Evolutionary conservation across 2,329 filamentous ascomycete genomes (phyloP).

Genomic region (Furcasterigmium sp.): DNA sequence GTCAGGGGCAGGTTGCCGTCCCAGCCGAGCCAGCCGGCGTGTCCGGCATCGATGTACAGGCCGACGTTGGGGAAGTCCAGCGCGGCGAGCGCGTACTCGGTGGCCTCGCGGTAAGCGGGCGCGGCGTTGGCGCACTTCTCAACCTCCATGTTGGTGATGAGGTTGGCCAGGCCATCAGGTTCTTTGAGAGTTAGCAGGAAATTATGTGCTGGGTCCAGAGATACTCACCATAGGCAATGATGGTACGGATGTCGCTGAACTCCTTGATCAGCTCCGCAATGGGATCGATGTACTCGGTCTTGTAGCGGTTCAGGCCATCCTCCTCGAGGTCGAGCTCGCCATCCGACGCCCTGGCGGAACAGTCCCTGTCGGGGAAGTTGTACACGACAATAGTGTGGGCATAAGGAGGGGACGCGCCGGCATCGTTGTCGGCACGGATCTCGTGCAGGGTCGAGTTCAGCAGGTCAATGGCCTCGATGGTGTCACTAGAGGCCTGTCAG

Average conservation of each 20-base stretch:
- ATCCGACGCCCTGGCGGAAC: constrained; percentile 27
- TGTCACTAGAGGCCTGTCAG: constrained; percentile 18
- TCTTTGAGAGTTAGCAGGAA: constrained; percentile 18
- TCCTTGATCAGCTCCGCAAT: constrained; percentile 12
- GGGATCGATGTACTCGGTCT: constrained; percentile 25
- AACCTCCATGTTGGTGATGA: constrained; percentile 26
- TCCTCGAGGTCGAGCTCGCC: constrained; percentile 24
- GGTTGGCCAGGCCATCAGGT: constrained; percentile 29
- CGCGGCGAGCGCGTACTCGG: constrained; percentile 25
- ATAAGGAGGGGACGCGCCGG: constrained; percentile 14
- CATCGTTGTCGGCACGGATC: constrained; percentile 15
- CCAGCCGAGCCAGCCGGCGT: constrained; percentile 33
- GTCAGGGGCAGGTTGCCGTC: constrained; percentile 19
- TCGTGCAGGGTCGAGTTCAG: constrained; percentile 22
- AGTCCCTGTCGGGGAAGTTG: constrained; percentile 32
- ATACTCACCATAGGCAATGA: constrained; percentile 14
- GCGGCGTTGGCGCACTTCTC: constrained; percentile 21
- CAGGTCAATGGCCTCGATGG: constrained; percentile 22
- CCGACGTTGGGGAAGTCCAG: constrained; percentile 28
- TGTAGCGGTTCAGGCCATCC: constrained; percentile 22
- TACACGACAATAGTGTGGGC: constrained; percentile 27
- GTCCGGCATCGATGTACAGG: constrained; percentile 31
- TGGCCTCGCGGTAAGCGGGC: constrained; percentile 21
- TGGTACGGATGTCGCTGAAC: constrained; percentile 6
- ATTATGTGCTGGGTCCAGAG: constrained; percentile 16